Conservation (phyloP, 257 asterid species). For the Apocynum venetum region DNA sequence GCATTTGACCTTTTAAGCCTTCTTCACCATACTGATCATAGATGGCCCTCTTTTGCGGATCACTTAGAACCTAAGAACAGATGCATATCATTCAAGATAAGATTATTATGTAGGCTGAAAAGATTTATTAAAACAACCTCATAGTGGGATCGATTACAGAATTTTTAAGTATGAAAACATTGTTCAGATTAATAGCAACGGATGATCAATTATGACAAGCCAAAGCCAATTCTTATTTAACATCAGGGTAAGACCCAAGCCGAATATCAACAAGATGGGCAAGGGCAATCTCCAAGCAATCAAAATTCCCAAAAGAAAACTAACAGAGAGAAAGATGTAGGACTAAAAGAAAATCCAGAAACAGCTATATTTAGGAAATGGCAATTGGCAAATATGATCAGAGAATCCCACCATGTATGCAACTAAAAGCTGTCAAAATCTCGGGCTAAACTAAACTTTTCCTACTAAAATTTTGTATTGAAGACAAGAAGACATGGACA, state of each 20-base stretch:
- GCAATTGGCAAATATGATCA: not conserved
- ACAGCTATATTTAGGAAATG: not conserved
- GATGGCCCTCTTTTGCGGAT: conserved; percentile 71
- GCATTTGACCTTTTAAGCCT: conserved; percentile 82
- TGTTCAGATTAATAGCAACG: too few relatives aligned
- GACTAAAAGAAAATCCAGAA: not conserved
- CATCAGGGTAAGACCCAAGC: not conserved
- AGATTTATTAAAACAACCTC: too few relatives aligned
- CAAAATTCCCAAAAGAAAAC: not conserved
- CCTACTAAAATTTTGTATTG: not conserved
- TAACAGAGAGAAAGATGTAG: not conserved
- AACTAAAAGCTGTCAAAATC: not conserved
- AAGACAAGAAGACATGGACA: not conserved
- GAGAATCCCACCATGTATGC: not conserved
- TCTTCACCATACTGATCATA: conserved; percentile 93
- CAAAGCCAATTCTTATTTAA: not conserved
- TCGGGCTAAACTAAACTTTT: not conserved
- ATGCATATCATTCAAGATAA: too few relatives aligned
- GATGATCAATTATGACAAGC: not conserved
- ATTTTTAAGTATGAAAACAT: not conserved
- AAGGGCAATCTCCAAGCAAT: not conserved
- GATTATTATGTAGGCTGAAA: too few relatives aligned
- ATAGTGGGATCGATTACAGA: not conserved
- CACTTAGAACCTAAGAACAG: conserved; percentile 60
- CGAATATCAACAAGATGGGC: not conserved